Base-by-base conservation (phyloP, 805 yeast species). In the Metschnikowia cerradonensis region DNA sequence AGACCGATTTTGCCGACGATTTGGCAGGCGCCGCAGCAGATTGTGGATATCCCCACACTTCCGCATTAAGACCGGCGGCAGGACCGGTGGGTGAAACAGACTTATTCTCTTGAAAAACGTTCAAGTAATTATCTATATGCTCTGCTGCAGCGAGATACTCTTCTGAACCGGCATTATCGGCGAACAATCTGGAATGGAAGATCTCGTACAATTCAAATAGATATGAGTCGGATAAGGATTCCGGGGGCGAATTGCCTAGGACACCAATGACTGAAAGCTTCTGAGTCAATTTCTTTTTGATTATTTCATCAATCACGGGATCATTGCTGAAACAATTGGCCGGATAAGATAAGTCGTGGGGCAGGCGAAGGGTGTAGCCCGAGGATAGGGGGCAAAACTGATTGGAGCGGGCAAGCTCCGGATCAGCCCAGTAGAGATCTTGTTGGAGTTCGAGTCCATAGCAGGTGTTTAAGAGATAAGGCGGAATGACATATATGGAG, bases 391-490 rank as follows among this genome's bases (percentile, higher is more conserved):
- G 50, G 4, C 67, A 58, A 15, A 70, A 57, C 31, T 60, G 63
- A 55, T 71, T 71, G 22, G 56, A 47, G 32, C 49, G 44, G 5
- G 64, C 66, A 53, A 71, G 58, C 31, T 60, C 61, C 14, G 60
- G 62, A 50, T 67, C 63, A 37, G 57, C 46, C 34, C 48, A 45
- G 22, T 54, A 47, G 33, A 72, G 54, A 32, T 63, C 60, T 45
- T 58, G 56, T 47, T 68, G 66, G 13, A 71, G 58, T 44, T 60
- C 58, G 5, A 66, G 65, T 1, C 78, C 78, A 17, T 63, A 54
- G 40, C 70, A 63, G 4, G 76, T 68, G 46, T 71, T 60, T 15
- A 73, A 68, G 35, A 73, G 60, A 54, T 74, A 74, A 8, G 78
- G 78, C 7, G 78, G 78, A 13, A 74, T 70, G 22, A 71, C 60